Base-by-base conservation (phyloP, 805 yeast species). In the Candida maesae region DNA sequence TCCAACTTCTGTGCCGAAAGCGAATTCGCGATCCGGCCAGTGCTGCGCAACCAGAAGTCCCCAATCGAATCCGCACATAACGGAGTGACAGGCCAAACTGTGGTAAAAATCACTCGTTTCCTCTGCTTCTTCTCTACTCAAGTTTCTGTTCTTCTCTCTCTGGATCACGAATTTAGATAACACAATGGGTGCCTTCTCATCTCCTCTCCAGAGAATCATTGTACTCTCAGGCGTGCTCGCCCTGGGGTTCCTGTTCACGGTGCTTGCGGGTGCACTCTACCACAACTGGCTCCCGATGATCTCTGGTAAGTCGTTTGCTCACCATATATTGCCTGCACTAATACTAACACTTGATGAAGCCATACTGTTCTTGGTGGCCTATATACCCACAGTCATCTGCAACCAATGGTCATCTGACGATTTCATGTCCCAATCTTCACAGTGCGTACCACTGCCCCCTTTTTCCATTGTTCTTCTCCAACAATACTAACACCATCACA, bases 271-370 rank as follows among this genome's bases (percentile, higher is more conserved):
- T 24, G 83, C 84, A 4, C 67, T 87, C 7, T 82, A 73, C 58
- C 81, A 83, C 35, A 84, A 82, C 59, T 86, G 95, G 95, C 70
- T 76, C 50, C 93, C 95, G 8, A 67, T 85, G 41, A 65, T 79
- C 25, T 78, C 80, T 35, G 67, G 73, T 68, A 46, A 28, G 74
- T 66, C 12, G 7, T 15, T 13, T 7, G 12, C 16, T 19, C 11
- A 12, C 26, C 13, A 5, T 16, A 15, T 18, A 10, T 9, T 9
- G 15, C n/a, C 8, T 17, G 13, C 18, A 12, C 21, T 29, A 4
- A 5, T 15, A 21, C 19, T 24, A 18, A 26, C 16, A 28, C 40
- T 31, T 18, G 17, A 16, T 35, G 34, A 61, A 48, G 79, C 66
- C 5, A 38, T 68, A 7, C 60, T 78, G 46, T 78, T 77, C 55